These are phyloP conservation scores for Zasmidium cellare DNA, from an alignment of 2,329 filamentous ascomycete species.

Conservation along the genomic window DNA sequence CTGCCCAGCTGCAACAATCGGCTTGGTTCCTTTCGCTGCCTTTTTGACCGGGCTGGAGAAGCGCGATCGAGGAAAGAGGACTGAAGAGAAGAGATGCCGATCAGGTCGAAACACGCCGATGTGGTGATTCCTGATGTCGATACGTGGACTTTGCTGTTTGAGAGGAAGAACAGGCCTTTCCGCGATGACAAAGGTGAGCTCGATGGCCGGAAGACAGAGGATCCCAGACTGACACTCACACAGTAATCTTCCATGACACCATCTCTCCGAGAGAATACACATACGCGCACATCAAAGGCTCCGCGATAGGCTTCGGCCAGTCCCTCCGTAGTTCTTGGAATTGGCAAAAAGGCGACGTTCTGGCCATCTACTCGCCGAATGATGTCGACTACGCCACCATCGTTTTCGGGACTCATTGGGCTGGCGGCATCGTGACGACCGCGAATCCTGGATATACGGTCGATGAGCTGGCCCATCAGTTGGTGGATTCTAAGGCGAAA, in stretches of 20 bases:
- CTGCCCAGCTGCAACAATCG: too few relatives aligned
- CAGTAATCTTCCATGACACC: slow-evolving; percentile 75
- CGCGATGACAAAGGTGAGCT: slow-evolving; percentile 68
- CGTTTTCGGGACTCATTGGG: slow-evolving; percentile 77
- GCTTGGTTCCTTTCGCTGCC: too few relatives aligned
- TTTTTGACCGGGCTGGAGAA: too few relatives aligned
- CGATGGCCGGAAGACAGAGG: not conserved
- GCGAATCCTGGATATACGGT: slow-evolving; percentile 84
- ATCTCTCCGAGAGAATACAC: slow-evolving; percentile 70
- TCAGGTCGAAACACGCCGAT: slow-evolving; percentile 49
- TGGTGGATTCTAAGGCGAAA: slow-evolving; percentile 73
- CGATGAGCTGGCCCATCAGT: slow-evolving; percentile 78
- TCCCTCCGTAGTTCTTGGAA: slow-evolving; percentile 71
- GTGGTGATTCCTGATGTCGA: slow-evolving; percentile 72
- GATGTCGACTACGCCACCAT: slow-evolving; percentile 76
- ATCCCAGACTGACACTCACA: too few relatives aligned
- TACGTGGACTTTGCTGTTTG: slow-evolving; percentile 75
- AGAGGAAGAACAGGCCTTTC: slow-evolving; percentile 62
- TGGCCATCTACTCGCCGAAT: slow-evolving; percentile 81
- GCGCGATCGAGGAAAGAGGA: too few relatives aligned
- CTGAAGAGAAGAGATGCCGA: slow-evolving; percentile 25
- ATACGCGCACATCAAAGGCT: slow-evolving; percentile 62
- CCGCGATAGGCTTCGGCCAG: slow-evolving; percentile 71
- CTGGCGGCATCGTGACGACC: slow-evolving; percentile 74
- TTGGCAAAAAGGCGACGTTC: slow-evolving; percentile 79